Conservation (phyloP, 495 filamentous ascomycete genomes). For the Penicillium argentinense region DNA sequence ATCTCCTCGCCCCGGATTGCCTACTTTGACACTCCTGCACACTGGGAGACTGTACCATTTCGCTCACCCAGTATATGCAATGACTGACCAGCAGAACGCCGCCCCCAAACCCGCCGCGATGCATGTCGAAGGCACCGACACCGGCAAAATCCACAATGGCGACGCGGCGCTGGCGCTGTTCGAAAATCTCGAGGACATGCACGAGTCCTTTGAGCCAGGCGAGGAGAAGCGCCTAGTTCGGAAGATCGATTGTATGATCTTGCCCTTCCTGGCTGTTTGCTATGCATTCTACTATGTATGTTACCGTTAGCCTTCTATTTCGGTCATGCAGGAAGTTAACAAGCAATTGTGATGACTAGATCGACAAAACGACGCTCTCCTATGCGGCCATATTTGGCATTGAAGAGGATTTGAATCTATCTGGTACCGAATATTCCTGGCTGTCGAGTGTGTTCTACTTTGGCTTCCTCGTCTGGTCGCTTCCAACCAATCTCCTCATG, state of each 20-base stretch:
- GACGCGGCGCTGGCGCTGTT: constrained; percentile 36
- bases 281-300: constrained; percentile 47
- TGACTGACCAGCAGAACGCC: too few relatives aligned
- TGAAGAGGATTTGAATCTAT: constrained; percentile 41
- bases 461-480: constrained; percentile 49
- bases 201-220: constrained; percentile 36
- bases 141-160: constrained; percentile 28
- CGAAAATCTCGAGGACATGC: constrained; percentile 22
- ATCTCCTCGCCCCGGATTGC: neutral
- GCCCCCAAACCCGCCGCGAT: constrained; percentile 12
- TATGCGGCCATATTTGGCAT: constrained; percentile 60
- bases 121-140: constrained; percentile 16
- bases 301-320: too few relatives aligned
- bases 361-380: constrained; percentile 56
- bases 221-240: constrained; percentile 44
- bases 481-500: constrained; percentile 50
- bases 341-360: constrained; percentile 29
- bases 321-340: neutral
- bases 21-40: neutral
- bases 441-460: constrained; percentile 56
- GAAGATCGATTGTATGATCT: constrained; percentile 46
- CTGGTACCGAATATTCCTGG: constrained; percentile 53
- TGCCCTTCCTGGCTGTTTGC: constrained; percentile 45
- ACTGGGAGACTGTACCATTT: neutral
- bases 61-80: too few relatives aligned